phyloP scores from a whole-genome alignment of 495 filamentous ascomycete genomes.

The Daldinia concentrica region DNA sequence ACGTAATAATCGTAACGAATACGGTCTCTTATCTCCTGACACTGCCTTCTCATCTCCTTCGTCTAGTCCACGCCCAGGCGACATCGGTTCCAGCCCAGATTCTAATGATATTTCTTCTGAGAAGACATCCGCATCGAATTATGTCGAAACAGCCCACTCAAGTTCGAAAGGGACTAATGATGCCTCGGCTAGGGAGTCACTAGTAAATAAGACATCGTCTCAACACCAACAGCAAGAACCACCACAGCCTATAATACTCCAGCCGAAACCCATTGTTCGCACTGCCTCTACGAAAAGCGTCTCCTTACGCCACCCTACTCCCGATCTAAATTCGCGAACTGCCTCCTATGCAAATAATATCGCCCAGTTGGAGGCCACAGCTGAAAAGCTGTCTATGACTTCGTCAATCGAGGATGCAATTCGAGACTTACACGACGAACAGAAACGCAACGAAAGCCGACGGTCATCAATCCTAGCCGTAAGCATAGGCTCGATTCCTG shows the following conservation, averaged over 20 bases:
- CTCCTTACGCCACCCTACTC: conserved; percentile 76
- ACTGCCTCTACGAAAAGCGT: conserved; percentile 68
- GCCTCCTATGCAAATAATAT: conserved; percentile 81
- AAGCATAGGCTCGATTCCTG: conserved; percentile 50
- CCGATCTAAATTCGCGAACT: conserved; percentile 77
- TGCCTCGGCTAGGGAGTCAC: conserved; percentile 7
- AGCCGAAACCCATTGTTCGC: conserved; percentile 61
- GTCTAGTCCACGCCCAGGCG: conserved; percentile 25
- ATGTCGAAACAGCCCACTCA: conserved; percentile 1
- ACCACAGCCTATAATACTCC: conserved; percentile 41
- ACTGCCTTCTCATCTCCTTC: conserved; percentile 36
- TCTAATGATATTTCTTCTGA: neutral
- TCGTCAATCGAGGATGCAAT: conserved; percentile 86
- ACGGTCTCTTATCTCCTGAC: conserved; percentile 41
- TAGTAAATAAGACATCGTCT: conserved; percentile 26
- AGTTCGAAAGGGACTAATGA: conserved; percentile 20
- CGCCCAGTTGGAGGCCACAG: conserved; percentile 81
- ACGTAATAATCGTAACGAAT: conserved; percentile 33
- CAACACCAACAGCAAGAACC: conserved; percentile 14
- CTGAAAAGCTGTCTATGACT: conserved; percentile 80
- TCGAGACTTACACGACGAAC: conserved; percentile 78
- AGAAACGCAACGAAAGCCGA: conserved; percentile 73
- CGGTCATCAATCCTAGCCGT: conserved; percentile 62
- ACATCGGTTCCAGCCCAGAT: conserved; percentile 13
- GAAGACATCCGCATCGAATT: conserved; percentile 3